phyloP scores from a whole-genome alignment of 2,329 filamentous ascomycete species.

The Bipolaris gigantea region DNA sequence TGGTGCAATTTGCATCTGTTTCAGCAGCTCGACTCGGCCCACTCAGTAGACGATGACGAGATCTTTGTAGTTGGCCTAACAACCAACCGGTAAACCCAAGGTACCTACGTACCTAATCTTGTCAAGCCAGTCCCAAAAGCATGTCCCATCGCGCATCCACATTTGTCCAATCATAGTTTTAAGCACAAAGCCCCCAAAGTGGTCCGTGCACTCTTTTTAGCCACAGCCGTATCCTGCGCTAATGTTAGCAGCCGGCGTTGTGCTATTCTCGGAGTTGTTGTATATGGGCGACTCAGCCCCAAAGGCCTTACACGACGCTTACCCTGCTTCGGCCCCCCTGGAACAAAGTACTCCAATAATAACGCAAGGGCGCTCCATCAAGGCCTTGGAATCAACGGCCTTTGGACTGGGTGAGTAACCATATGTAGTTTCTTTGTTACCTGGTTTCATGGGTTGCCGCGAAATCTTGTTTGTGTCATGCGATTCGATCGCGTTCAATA shows the following conservation, averaged over 20 bases:
- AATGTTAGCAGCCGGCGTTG: conserved; percentile 39
- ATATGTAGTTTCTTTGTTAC: conserved; percentile 28
- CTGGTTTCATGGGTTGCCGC: conserved; percentile 26
- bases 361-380: conserved; percentile 13
- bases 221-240: conserved; percentile 19
- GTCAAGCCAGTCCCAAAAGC: no score
- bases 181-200: not conserved
- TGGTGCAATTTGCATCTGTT: no score
- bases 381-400: conserved; percentile 28
- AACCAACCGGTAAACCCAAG: no score
- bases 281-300: conserved; percentile 36
- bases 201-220: conserved; percentile 12
- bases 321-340: conserved; percentile 25
- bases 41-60: no score
- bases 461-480: conserved; percentile 13
- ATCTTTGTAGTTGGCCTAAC: no score
- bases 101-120: no score
- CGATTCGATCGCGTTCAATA: not conserved
- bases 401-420: conserved; percentile 22
- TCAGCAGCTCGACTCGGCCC: no score
- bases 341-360: conserved; percentile 17
- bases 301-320: conserved; percentile 21
- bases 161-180: conserved; percentile 4
- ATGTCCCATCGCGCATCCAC: conserved; percentile 1
- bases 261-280: conserved; percentile 30